Evolutionary conservation across 176 grass and related monocot species (phyloP), one percentile per base, ranked within the genome.

Genomic region (Poa pratensis): DNA sequence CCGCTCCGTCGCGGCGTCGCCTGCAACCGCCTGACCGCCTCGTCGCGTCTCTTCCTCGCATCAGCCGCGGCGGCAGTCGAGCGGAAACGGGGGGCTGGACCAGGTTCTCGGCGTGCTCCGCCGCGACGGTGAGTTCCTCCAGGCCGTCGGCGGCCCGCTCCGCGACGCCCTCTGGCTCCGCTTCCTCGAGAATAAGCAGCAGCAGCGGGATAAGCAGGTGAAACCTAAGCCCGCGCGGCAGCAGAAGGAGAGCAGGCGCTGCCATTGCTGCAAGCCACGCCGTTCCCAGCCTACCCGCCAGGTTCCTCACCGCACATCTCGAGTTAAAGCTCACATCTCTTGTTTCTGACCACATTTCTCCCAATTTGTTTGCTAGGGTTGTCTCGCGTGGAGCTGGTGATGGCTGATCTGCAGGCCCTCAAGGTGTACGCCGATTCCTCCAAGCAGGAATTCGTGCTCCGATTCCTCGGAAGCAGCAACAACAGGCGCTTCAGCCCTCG

Each of bases 331-430:
- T 13, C 82, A 9, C 75, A 30, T 74, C 51, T 24, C 34, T 55
- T 85, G 62, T 76, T 48, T 39, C 35, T 84, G 62, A 49, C 24
- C 22, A 2, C 69, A 88, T 80, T 85, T 78, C 12, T 75, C 50
- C 61, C 39, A 27, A 62, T 73, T 76, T 50, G 14, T 76, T 52
- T 50, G 3, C 57, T 63, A 84, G 84, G 80, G 27, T 18, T 88
- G 48, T 98, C 91, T 24, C 90, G 83, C 76, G 65, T 90, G 77
- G 93, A 94, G 68, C 69, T 98, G 46, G 85, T 92, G 91, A 93
- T 78, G 89, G 93, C 96, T 53, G 96, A 98, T 86, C 70, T 94
- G 24, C 77, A 94, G 71, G 93, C 91, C 62, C 89, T 98, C 62
- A 94, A 94, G 75, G 60, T 94, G 75, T 98, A 98, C 52, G 37